Evolutionary conservation across 1,139 yeast genomes (phyloP).

Genomic region (Magnusiomyces clavatus): DNA sequence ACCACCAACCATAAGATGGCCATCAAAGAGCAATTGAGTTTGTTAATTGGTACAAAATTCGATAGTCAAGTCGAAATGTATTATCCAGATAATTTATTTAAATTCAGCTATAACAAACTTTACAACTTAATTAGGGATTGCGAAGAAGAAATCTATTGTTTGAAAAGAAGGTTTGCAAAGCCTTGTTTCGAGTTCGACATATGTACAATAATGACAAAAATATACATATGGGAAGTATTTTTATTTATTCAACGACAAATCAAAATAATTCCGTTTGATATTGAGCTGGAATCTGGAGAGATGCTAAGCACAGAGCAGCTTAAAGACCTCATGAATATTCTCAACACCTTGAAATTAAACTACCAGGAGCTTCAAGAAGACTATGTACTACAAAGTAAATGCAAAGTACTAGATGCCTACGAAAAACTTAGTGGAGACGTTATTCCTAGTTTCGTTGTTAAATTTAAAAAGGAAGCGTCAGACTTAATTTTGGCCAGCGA

Average conservation of each 20-base stretch:
- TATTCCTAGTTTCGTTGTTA: too few relatives aligned
- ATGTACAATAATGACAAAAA: neutral
- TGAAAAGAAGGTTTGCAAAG: neutral
- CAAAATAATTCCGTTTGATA: neutral
- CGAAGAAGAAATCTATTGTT: neutral
- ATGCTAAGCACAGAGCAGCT: neutral
- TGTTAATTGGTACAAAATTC: neutral
- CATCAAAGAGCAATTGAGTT: slow-evolving; percentile 1
- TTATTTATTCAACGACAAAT: neutral
- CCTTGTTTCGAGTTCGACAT: slow-evolving; percentile 1
- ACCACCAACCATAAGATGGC: neutral
- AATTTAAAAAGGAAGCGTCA: too few relatives aligned
- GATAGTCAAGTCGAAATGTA: neutral
- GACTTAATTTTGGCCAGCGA: too few relatives aligned
- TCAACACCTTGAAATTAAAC: neutral
- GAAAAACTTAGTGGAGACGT: too few relatives aligned
- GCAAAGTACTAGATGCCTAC: too few relatives aligned
- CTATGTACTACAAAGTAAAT: neutral
- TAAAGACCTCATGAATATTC: neutral
- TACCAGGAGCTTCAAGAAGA: neutral
- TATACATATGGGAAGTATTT: slow-evolving; percentile 1
- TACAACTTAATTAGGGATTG: neutral
- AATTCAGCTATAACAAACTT: neutral
- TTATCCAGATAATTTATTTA: neutral
- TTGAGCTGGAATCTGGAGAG: slow-evolving; percentile 2